A percentile compares a stretch with the other conserved stretches of the same genome.
These are phyloP conservation scores for Heterobasidion irregulare DNA, from an alignment of 1,284 basidiomycete species.

Conservation along the genomic window DNA sequence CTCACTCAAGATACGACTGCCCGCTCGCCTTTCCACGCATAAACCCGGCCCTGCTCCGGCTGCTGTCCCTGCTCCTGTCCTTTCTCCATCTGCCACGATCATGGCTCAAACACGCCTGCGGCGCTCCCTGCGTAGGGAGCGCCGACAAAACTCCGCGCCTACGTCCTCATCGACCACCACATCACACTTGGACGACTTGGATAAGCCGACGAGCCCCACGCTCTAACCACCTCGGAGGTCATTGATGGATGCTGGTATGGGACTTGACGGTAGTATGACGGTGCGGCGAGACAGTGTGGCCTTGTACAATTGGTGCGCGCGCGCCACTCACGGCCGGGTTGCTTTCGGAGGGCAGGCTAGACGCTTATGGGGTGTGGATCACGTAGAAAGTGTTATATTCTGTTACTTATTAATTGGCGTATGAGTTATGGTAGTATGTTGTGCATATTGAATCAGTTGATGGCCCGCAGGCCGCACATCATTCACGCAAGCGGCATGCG, in stretches of 20 bases:
- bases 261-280: no score
- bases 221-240: not conserved
- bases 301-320: no score
- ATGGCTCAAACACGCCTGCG: constrained; percentile 2
- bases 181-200: not conserved
- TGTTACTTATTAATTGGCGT: not conserved
- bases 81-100: not conserved
- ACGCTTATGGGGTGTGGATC: not conserved
- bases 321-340: no score
- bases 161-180: constrained; percentile 9
- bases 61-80: not conserved
- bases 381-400: not conserved
- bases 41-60: not conserved
- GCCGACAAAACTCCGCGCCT: constrained; percentile 9
- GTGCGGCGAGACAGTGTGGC: no score
- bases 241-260: no score
- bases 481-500: not conserved
- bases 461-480: not conserved
- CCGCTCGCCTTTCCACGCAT: no score
- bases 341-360: no score
- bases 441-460: not conserved
- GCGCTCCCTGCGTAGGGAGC: constrained; percentile 4
- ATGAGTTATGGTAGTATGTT: not conserved
- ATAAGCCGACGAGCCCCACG: not conserved
- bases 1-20: not conserved